Evolutionary conservation across 768 basidiomycete genomes (phyloP), one percentile per base, ranked within the genome.

Genomic region (Boletus sp.): DNA sequence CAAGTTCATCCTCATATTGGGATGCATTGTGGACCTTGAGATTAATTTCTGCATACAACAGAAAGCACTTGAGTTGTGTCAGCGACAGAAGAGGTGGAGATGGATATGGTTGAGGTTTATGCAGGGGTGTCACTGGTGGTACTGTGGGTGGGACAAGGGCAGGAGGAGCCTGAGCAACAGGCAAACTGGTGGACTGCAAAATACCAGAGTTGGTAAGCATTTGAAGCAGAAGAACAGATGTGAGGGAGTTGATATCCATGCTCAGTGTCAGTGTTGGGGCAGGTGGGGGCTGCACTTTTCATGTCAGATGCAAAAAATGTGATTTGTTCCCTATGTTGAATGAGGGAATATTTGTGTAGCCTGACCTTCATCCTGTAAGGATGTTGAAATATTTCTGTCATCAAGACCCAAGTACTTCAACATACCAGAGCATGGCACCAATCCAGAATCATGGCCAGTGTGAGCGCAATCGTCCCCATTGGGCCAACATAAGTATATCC

Each of bases 381-480:
- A 4, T 12, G 15, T 48, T 46, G 10, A n/a, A 2, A 15, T 41
- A 15, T 40, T 28, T 42, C 2, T 33, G 15, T 2, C 8, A 14
- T 37, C 6, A 50, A 52, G n/a, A 30, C 11, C n/a, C 11, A 28
- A 39, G 30, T 17, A 11, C 10, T 18, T n/a, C 33, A 18, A 54
- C 47, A 9, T 49, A 56, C 50, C 7, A 64, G 11, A 3, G 40
- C 42, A 53, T 2, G 33, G 15, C 50, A 48, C 54, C 57, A 64
- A 35, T 64, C 61, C 2, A 50, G 11, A 30, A 64, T 48, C 61
- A 64, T 57, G 2, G 35, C 41, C 0, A 14, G 53, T 1, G 24
- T 59, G 14, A 63, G 42, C 0, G 30, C 0, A 20, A 63, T 5
- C 14, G 45, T 1, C 1, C 54, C 61, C 39, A 42, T 32, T 8